Evolutionary conservation across 139 green algal genomes (phyloP), one percentile per base, ranked within the genome.

Genomic region (Spirogloea muscicola): DNA sequence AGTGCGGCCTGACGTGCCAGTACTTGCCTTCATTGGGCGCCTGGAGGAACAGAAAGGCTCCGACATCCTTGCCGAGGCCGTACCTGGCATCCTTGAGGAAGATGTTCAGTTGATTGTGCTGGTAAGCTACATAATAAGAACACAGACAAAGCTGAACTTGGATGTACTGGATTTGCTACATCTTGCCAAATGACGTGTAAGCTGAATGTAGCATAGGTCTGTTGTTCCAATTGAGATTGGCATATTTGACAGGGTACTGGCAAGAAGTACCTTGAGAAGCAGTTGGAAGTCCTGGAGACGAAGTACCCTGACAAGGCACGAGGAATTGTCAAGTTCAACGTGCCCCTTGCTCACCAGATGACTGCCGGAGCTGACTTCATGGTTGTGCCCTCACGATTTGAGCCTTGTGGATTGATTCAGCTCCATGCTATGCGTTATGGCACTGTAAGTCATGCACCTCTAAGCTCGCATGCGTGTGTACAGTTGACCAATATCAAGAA

Each of bases 391-490:
- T 96, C 88, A 1, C 89, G 94, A 60, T 99, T 98, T 68, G 94
- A 99, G 89, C 94, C 94, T 3, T 99, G 94, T 82, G 94, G 94
- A 40, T 86, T 97, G 25, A 96, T 97, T 80, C 93, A 98, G 88
- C 85, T 97, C 75, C 93, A 97, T 59, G 89, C 88, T 65, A 94
- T 94, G 88, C 68, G 68, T 13, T 88, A 88, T 67, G 84, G 84
- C 36, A 88, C 83, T 1, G 72, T 80, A 43, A 79, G 70, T 76
- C n/a, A n/a, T n/a, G n/a, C n/a, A n/a, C n/a, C n/a, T n/a, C n/a
- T n/a, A n/a, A n/a, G n/a, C n/a, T n/a, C n/a, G n/a, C n/a, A n/a
- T n/a, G n/a, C n/a, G n/a, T n/a, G n/a, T n/a, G n/a, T n/a, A n/a
- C n/a, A n/a, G n/a, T n/a, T n/a, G n/a, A n/a, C n/a, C n/a, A n/a